Percentiles rank a stretch among this genome's conserved stretches.
phyloP scores from a whole-genome alignment of 2,329 filamentous ascomycete species.

The Parastagonospora avenae region DNA sequence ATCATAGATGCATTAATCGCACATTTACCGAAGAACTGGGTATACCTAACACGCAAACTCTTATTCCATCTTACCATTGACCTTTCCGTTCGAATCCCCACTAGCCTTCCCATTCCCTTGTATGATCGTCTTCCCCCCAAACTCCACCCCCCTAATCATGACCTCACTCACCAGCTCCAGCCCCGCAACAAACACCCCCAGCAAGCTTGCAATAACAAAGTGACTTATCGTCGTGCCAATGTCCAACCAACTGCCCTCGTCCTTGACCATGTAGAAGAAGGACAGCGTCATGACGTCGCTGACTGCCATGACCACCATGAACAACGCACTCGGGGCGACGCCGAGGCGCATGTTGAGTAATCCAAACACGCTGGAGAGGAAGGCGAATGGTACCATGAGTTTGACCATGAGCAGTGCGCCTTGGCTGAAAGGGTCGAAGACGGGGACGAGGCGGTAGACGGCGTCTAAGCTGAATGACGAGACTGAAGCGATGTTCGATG shows the following conservation, averaged over 20 bases:
- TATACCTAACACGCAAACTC: too few relatives aligned
- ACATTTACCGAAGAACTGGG: too few relatives aligned
- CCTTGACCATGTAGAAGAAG: conserved; percentile 97
- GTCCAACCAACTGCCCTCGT: conserved; percentile 96
- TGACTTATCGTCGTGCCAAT: conserved; percentile 97
- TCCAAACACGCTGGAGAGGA: conserved; percentile 92
- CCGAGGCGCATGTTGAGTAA: conserved; percentile 84
- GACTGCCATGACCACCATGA: conserved; percentile 86
- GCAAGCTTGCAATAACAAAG: conserved; percentile 86
- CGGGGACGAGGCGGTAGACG: conserved; percentile 81
- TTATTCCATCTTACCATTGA: not conserved
- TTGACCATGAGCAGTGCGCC: conserved; percentile 86
- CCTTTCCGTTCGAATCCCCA: not conserved
- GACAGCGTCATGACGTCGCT: conserved; percentile 91
- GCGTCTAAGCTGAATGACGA: conserved; percentile 93
- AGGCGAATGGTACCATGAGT: conserved; percentile 87
- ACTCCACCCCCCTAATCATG: conserved; percentile 80
- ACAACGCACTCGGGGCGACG: conserved; percentile 84
- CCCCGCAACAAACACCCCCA: conserved; percentile 89
- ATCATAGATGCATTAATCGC: too few relatives aligned
- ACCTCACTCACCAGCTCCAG: conserved; percentile 84
- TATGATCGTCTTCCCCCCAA: conserved; percentile 46
- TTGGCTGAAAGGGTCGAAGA: conserved; percentile 94
- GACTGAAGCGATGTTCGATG: conserved; percentile 92
- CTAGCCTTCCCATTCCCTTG: conserved; percentile 5